These are phyloP conservation scores for Solanum virginianum DNA, from an alignment of 257 asterid species.

Conservation along the genomic window DNA sequence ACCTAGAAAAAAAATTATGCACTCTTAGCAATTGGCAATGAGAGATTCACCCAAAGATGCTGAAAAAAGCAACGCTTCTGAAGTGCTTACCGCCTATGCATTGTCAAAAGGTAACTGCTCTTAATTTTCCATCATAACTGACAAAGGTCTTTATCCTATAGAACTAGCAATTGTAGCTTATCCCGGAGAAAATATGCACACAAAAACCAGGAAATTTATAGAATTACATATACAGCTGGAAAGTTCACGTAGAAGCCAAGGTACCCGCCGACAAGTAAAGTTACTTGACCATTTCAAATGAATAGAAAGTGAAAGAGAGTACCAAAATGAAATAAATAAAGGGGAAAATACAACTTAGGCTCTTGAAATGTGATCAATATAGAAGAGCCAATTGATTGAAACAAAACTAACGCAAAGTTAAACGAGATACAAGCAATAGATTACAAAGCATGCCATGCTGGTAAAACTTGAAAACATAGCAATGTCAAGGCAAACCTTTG, in stretches of 20 bases:
- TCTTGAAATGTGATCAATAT: neutral
- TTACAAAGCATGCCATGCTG: neutral
- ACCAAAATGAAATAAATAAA: neutral
- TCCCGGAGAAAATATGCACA: neutral
- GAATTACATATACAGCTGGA: neutral
- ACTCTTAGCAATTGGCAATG: neutral
- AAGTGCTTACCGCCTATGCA: neutral
- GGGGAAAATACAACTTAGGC: neutral
- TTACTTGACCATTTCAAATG: neutral
- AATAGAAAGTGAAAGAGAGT: neutral
- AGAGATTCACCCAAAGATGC: neutral
- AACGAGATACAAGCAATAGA: neutral
- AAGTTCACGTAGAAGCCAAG: neutral
- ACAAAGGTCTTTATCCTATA: neutral
- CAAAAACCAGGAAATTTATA: neutral
- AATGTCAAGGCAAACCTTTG: constrained; percentile 44
- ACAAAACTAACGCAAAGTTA: neutral
- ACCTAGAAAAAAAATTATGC: constrained; percentile 27
- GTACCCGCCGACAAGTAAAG: neutral
- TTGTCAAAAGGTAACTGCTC: neutral
- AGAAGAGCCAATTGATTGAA: neutral
- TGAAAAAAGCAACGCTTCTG: neutral
- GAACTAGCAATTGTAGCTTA: neutral
- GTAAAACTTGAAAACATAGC: neutral
- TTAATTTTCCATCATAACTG: neutral